These are phyloP conservation scores for Rhytidiadelphus loreus DNA, from an alignment of 225 moss, liverwort and hornwort species.

Conservation along the genomic window DNA sequence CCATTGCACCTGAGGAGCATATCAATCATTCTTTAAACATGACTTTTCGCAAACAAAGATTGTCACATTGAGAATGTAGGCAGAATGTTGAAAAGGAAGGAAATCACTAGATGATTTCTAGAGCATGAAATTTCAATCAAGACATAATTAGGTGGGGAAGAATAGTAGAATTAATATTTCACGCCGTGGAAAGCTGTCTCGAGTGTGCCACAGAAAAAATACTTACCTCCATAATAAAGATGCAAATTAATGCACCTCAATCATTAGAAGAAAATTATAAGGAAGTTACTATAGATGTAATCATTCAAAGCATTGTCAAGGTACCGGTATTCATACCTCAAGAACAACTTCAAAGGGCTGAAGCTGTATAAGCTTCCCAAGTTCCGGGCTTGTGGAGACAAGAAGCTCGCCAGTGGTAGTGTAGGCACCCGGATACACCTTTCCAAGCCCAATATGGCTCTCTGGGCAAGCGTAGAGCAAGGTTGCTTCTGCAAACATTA, in stretches of 20 bases:
- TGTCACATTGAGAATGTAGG: background rate
- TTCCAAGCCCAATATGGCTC: constrained; percentile 93
- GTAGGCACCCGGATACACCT: constrained; percentile 85
- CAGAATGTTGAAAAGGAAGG: background rate
- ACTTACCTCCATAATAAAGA: background rate
- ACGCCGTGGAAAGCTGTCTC: background rate
- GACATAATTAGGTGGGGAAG: background rate
- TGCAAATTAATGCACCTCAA: background rate
- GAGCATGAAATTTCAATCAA: background rate
- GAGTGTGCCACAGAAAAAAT: background rate
- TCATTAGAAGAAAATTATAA: background rate
- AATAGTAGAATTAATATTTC: background rate
- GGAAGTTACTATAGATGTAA: background rate
- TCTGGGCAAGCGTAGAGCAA: constrained; percentile 84
- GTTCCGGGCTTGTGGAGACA: constrained; percentile 86
- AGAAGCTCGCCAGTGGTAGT: constrained; percentile 73
- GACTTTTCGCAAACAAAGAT: background rate
- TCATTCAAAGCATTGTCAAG: background rate
- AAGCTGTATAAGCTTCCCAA: constrained; percentile 71
- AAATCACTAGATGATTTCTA: background rate
- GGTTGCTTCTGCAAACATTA: constrained; percentile 63
- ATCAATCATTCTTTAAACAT: background rate
- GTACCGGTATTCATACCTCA: constrained; percentile 42
- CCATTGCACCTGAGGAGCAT: constrained; percentile 65
- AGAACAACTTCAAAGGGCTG: constrained; percentile 83